Evolutionary conservation across 768 basidiomycete genomes (phyloP), one percentile per base, ranked within the genome.

Genomic region (Chalciporus piperatus): DNA sequence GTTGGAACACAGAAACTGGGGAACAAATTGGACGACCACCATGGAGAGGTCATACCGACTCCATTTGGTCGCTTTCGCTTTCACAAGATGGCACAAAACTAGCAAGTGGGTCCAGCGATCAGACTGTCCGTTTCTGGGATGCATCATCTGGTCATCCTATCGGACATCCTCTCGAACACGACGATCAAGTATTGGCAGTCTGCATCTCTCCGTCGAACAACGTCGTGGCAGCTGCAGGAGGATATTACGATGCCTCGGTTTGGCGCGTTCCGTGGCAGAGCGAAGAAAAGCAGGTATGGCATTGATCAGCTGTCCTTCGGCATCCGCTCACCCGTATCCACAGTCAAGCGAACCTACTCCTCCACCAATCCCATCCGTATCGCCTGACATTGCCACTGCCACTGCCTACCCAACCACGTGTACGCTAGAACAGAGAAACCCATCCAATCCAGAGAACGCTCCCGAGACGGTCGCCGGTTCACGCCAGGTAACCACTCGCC

Each of bases 111-210:
- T 59, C 58, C 1, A 1, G 0, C 4, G 57, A 59, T 41, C 0
- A n/a, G 2, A 39, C 50, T 0, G 8, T 59, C 27, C 45, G 58
- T 14, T 43, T 59, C 39, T 59, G 58, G 58, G 12, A 51, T 6
- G 1, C 42, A 13, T 6, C 30, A 1, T 46, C 35, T 19, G 52
- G 57, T 1, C 0, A 13, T 13, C 33, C 41, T 0, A 4, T 59
- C 1, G 50, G 23, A 10, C 19, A 48, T 13, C 25, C 11, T 32
- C 27, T 54, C 16, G 45, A 22, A 4, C 40, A 48, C 17, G 3
- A 13, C 0, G n/a, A 7, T 0, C 0, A 0, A 1, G 19, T 47
- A 1, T 1, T 1, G 0, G 13, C 3, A 1, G 20, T 41, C 16
- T 20, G 35, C 19, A 46, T 52, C 19, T 44, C 51, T 19, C 51